A percentile compares a stretch with the other conserved stretches of the same genome.
phyloP scores from a whole-genome alignment of 306 rosid genomes.

The barrel medic (Medicago truncatula) region MtrunA17r5.0-ANR NC_053045.1:37181001-37181500 shows the following conservation, averaged over 20 bases:
- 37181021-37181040: conserved; percentile 86
- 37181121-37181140: conserved; percentile 26
- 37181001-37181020: conserved; percentile 81
- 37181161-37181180: neutral
- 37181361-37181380: conserved; percentile 2
- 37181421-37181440: neutral
- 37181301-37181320: neutral
- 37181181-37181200: neutral
- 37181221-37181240: conserved; percentile 16
- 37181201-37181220: conserved; percentile 10
- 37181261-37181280: conserved; percentile 26
- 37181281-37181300: neutral
- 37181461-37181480: too few relatives aligned
- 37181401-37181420: neutral
- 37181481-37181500: too few relatives aligned
- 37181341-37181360: conserved; percentile 13
- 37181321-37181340: conserved; percentile 21
- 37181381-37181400: neutral
- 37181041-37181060: conserved; percentile 95
- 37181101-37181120: conserved; percentile 26
- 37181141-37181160: neutral
- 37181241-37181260: conserved; percentile 17
- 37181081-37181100: conserved; percentile 34
- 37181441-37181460: neutral
- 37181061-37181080: conserved; percentile 69